These are phyloP conservation scores for Epichloe sp. DNA, from an alignment of 2,329 filamentous ascomycete genomes.

Conservation along the genomic window DNA sequence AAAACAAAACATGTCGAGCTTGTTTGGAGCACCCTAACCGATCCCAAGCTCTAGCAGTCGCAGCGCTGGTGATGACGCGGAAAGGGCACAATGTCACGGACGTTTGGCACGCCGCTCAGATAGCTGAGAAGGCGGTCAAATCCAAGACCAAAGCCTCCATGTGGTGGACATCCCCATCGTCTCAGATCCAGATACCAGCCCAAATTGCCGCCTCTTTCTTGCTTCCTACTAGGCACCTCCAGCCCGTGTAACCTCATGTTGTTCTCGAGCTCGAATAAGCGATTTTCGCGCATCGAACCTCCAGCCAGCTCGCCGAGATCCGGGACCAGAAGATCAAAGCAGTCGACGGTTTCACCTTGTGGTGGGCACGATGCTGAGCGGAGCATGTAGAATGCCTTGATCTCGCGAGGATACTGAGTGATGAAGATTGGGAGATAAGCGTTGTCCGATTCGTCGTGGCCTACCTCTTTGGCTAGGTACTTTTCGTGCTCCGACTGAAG, in stretches of 20 bases:
- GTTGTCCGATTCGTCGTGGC: slow-evolving; percentile 31
- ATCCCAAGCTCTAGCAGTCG: slow-evolving; percentile 34
- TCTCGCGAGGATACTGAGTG: slow-evolving; percentile 75
- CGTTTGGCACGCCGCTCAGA: slow-evolving; percentile 65
- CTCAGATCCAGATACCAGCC: slow-evolving; percentile 84
- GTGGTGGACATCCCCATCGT: slow-evolving; percentile 80
- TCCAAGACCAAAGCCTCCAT: slow-evolving; percentile 82
- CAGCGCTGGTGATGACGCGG: slow-evolving; percentile 59
- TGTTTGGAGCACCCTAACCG: background rate
- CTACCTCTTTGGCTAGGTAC: slow-evolving; percentile 60
- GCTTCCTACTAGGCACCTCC: slow-evolving; percentile 22
- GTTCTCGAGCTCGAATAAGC: slow-evolving; percentile 49
- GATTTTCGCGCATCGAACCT: slow-evolving; percentile 80
- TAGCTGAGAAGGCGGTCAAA: slow-evolving; percentile 82
- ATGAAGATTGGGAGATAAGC: slow-evolving; percentile 65
- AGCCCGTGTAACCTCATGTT: slow-evolving; percentile 62
- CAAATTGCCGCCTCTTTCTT: slow-evolving; percentile 26
- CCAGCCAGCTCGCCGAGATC: slow-evolving; percentile 79
- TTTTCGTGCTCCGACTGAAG: slow-evolving; percentile 89
- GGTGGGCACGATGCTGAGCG: slow-evolving; percentile 18
- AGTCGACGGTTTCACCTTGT: slow-evolving; percentile 54
- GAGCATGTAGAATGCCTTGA: slow-evolving; percentile 77
- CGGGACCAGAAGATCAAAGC: slow-evolving; percentile 81
- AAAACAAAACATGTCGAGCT: background rate
- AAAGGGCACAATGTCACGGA: slow-evolving; percentile 78